Conservation (phyloP, 2,329 filamentous ascomycete genomes). For the Akanthomyces dipterigenus region DNA sequence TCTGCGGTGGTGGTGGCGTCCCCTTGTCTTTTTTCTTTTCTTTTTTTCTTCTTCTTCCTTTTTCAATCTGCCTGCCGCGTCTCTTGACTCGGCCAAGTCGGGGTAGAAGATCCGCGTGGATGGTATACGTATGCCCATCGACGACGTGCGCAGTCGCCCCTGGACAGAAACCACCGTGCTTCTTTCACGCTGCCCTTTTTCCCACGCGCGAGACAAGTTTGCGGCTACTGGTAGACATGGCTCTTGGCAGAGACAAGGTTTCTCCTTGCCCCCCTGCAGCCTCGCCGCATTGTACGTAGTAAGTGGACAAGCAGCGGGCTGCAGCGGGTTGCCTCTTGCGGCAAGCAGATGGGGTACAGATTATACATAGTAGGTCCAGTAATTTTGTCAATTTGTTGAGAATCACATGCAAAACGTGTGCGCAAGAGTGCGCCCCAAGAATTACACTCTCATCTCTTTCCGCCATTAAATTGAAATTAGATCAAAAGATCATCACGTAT, state of each 20-base stretch:
- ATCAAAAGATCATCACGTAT: neutral
- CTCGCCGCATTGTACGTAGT: neutral
- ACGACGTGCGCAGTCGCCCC: neutral
- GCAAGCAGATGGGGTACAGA: neutral
- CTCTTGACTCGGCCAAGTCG: neutral
- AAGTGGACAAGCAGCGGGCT: neutral
- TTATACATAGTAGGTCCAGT: too few species aligned
- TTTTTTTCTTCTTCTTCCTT: too few species aligned
- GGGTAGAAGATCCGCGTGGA: too few species aligned
- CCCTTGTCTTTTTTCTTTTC: neutral
- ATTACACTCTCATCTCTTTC: neutral
- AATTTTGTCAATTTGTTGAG: constrained; percentile 7
- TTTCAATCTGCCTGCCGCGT: neutral
- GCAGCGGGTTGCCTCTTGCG: constrained; percentile 2
- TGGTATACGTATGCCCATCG: neutral
- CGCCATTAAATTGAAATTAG: neutral
- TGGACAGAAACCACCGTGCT: neutral
- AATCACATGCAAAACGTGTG: constrained; percentile 11
- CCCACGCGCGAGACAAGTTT: neutral
- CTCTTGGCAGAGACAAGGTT: neutral
- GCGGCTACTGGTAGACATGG: neutral
- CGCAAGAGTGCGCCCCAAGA: neutral
- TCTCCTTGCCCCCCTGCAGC: neutral
- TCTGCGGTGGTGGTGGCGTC: neutral
- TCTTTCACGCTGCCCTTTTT: neutral